Evolutionary conservation across 306 rosid genomes (phyloP).

Genomic region (Hippophae gyantsensis): DNA sequence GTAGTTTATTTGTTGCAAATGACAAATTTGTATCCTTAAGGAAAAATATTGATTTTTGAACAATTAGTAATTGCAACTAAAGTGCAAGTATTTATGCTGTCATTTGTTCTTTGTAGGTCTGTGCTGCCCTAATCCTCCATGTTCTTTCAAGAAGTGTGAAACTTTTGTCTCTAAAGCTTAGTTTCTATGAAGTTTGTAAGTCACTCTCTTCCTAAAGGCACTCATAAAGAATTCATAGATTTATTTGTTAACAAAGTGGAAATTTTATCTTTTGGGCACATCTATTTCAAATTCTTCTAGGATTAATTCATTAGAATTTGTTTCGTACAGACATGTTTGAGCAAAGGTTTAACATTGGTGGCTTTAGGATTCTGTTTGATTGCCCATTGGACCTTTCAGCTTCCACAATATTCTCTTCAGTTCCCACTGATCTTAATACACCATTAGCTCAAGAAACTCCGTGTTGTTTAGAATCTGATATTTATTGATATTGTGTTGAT

Average conservation of each 20-base stretch:
- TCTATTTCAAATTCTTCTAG: neutral
- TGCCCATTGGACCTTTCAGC: conserved; percentile 77
- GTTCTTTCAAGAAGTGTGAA: neutral
- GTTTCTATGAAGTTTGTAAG: conserved; percentile 18
- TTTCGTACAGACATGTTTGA: conserved; percentile 52
- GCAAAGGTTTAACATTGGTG: conserved; percentile 65
- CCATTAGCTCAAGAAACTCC: conserved; percentile 16
- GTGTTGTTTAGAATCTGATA: conserved; percentile 9
- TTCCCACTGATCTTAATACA: conserved; percentile 31
- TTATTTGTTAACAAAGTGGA: neutral
- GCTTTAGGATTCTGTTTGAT: conserved; percentile 67
- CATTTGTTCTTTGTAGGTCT: too few species aligned
- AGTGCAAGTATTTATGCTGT: too few species aligned
- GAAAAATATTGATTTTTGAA: too few species aligned
- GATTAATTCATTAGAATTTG: neutral
- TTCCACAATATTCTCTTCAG: conserved; percentile 64
- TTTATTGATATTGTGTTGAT: conserved; percentile 62
- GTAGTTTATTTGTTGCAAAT: too few species aligned
- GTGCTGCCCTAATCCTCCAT: neutral
- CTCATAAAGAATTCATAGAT: neutral
- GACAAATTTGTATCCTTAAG: too few species aligned
- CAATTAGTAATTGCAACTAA: too few species aligned
- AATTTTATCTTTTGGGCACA: neutral
- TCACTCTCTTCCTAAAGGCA: neutral
- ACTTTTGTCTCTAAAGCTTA: neutral